Base-by-base conservation (phyloP, 2,329 filamentous ascomycete species). In the Claviceps paspali region DNA sequence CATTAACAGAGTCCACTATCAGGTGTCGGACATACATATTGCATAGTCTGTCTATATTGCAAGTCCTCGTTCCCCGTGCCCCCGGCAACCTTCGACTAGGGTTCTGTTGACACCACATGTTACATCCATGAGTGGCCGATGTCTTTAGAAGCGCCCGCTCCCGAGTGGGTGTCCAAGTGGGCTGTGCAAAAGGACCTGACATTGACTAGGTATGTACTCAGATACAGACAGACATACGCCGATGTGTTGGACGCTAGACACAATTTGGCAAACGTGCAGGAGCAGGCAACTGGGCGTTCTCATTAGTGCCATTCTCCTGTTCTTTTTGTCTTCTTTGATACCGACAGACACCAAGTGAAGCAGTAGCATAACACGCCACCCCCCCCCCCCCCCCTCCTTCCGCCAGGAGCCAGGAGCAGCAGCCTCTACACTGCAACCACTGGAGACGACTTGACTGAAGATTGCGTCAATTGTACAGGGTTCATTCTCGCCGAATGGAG, bases 181-280 rank as follows among this genome's bases (percentile, higher is more conserved):
- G 46, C 40, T 39, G 45, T 47, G 40, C 47, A 49, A 49, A 49
- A 49, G 47, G 38, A 47, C 47, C 47, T 43, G 39, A 37, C 32
- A 35, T 36, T 39, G 38, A 23, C 12, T 10, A 15, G n/a, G n/a
- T n/a, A n/a, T n/a, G n/a, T n/a, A n/a, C n/a, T n/a, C n/a, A n/a
- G n/a, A n/a, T n/a, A n/a, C n/a, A n/a, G n/a, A n/a, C n/a, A n/a
- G n/a, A n/a, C n/a, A n/a, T n/a, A n/a, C n/a, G n/a, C n/a, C 37
- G 37, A 33, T 38, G 35, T 36, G 32, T 30, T 29, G 34, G 39
- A 38, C 47, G 46, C 47, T 48, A 49, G 41, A 40, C 33, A 42
- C 41, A 38, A 41, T 43, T 37, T 39, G 45, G 42, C 28, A 44
- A 41, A 40, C 33, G 33, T 44, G 40, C 45, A 41, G 38, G 39